Percentiles rank a stretch among this genome's conserved stretches.
Conservation (phyloP, 2,329 filamentous ascomycete genomes). For the Aureobasidium sp. region DNA sequence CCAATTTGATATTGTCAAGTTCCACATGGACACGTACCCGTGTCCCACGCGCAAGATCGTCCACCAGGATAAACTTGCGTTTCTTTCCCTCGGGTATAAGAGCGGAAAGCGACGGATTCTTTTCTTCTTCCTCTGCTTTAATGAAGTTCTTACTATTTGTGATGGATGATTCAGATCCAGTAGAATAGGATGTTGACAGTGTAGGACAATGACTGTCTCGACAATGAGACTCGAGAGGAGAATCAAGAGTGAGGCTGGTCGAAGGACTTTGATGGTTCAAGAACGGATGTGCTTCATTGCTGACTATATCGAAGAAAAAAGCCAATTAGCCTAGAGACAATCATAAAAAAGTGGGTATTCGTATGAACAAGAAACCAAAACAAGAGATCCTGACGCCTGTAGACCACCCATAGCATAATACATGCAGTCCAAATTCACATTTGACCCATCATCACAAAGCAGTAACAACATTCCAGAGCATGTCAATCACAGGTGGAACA, state of each 20-base stretch:
- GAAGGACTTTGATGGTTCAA: constrained; percentile 57
- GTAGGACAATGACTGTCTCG: constrained; percentile 69
- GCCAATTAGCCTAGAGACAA: constrained; percentile 34
- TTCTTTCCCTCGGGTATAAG: constrained; percentile 84
- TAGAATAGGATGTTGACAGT: constrained; percentile 54
- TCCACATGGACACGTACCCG: constrained; percentile 84
- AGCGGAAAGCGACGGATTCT: constrained; percentile 69
- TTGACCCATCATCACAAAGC: not conserved
- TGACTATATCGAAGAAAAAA: constrained; percentile 44
- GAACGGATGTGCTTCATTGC: constrained; percentile 51
- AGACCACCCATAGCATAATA: not conserved
- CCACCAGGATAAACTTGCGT: constrained; percentile 93
- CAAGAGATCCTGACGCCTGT: not conserved
- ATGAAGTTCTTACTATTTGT: constrained; percentile 23
- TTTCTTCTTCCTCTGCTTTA: constrained; percentile 47
- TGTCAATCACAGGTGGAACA: constrained; percentile 81
- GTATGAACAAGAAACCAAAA: constrained; percentile 19
- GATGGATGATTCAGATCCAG: constrained; percentile 53
- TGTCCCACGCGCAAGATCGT: constrained; percentile 74
- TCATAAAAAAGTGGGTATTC: constrained; percentile 20
- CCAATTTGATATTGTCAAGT: constrained; percentile 87
- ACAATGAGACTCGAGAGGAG: constrained; percentile 62
- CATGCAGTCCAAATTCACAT: not conserved
- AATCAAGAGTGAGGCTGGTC: constrained; percentile 44
- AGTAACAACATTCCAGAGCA: not conserved